These are phyloP conservation scores for Dothideomycetes sp. DNA, from an alignment of 2,329 filamentous ascomycete genomes.

Conservation along the genomic window DNA sequence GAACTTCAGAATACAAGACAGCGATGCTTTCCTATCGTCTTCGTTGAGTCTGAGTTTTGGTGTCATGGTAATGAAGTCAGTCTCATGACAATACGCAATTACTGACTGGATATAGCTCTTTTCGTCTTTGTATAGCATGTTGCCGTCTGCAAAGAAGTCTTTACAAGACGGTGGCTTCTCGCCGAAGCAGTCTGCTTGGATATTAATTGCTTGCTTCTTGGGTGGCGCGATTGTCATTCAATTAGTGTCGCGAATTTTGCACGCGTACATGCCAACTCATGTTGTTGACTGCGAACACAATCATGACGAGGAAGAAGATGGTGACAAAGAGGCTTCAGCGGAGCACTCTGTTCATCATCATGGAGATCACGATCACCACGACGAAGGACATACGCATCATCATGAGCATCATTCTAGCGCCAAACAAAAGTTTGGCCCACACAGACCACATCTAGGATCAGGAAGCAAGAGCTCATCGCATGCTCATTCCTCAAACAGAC, in stretches of 20 bases:
- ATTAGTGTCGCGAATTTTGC: slow-evolving; percentile 58
- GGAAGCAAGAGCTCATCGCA: not conserved
- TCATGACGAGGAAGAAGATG: slow-evolving; percentile 46
- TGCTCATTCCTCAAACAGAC: not conserved
- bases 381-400: slow-evolving; percentile 16
- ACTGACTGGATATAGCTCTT: slow-evolving; percentile 53
- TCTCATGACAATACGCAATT: not conserved
- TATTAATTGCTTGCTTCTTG: slow-evolving; percentile 59
- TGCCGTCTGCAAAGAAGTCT: slow-evolving; percentile 74
- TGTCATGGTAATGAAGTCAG: slow-evolving; percentile 91
- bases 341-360: slow-evolving; percentile 16
- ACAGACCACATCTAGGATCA: not conserved
- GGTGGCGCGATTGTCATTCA: slow-evolving; percentile 67
- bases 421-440: not conserved
- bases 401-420: slow-evolving; percentile 4
- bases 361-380: slow-evolving; percentile 10
- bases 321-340: slow-evolving; percentile 35
- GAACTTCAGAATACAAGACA: slow-evolving; percentile 80
- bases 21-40: slow-evolving; percentile 73
- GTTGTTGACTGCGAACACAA: slow-evolving; percentile 71
- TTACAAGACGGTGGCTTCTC: slow-evolving; percentile 58
- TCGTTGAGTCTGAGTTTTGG: slow-evolving; percentile 90
- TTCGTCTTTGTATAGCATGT: slow-evolving; percentile 84
- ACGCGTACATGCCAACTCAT: slow-evolving; percentile 65
- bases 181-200: slow-evolving; percentile 54